Conservation (phyloP, 225 moss, liverwort and hornwort species). For the Pseudoscleropodium purum region DNA sequence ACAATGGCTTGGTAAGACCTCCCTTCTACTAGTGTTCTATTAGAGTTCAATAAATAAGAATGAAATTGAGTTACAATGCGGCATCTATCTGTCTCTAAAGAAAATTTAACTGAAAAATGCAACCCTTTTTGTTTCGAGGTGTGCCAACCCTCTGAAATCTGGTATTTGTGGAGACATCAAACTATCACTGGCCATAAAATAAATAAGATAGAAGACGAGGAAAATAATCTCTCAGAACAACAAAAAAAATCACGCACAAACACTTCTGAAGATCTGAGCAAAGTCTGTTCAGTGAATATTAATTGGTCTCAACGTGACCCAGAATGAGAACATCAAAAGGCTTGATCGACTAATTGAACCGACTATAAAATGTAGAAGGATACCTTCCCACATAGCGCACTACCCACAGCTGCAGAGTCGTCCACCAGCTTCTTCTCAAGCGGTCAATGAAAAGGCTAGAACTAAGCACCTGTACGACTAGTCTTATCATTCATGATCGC, state of each 20-base stretch:
- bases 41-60: not conserved
- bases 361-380: not conserved
- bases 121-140: not conserved
- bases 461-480: not conserved
- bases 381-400: not conserved
- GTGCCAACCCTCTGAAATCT: not conserved
- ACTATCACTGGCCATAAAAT: not conserved
- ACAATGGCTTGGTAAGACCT: not conserved
- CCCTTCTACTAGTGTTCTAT: not conserved
- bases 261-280: not conserved
- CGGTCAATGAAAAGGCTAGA: not conserved
- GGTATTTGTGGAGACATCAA: not conserved
- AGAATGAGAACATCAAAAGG: not conserved
- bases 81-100: not conserved
- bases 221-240: not conserved
- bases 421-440: not conserved
- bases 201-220: not conserved
- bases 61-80: not conserved
- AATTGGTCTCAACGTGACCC: not conserved
- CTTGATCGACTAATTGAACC: constrained; percentile 22
- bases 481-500: not conserved
- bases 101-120: not conserved
- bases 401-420: not conserved
- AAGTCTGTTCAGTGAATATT: not conserved
- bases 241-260: not conserved